Conservation (phyloP, 2,329 filamentous ascomycete genomes). For the Cytospora mali region DNA sequence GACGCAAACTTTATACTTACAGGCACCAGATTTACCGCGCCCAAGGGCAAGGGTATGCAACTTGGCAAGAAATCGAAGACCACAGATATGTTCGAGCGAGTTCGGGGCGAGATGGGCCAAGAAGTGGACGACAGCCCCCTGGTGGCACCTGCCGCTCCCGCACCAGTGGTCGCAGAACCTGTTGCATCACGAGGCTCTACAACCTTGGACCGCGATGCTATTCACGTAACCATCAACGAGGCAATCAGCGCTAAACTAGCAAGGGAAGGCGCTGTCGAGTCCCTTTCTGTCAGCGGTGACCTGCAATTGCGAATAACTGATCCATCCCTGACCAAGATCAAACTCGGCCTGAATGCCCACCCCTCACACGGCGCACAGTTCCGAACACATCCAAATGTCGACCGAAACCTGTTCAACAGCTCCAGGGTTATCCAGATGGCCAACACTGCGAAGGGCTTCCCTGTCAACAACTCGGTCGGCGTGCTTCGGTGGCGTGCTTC, state of each 20-base stretch:
- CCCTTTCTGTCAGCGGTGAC: slow-evolving; percentile 88
- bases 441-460: slow-evolving; percentile 86
- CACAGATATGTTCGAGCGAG: slow-evolving; percentile 95
- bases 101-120: slow-evolving; percentile 86
- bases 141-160: slow-evolving; percentile 56
- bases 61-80: slow-evolving; percentile 98
- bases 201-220: slow-evolving; percentile 76
- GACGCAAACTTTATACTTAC: slow-evolving; percentile 32
- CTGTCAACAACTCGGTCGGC: slow-evolving; percentile 89
- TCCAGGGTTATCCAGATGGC: slow-evolving; percentile 86
- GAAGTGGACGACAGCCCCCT: slow-evolving; percentile 79
- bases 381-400: slow-evolving; percentile 94
- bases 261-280: slow-evolving; percentile 83
- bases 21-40: slow-evolving; percentile 56
- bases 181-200: slow-evolving; percentile 62
- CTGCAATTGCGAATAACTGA: slow-evolving; percentile 90
- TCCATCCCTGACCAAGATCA: slow-evolving; percentile 86
- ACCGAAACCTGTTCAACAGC: slow-evolving; percentile 82
- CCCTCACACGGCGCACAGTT: slow-evolving; percentile 86
- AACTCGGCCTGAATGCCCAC: slow-evolving; percentile 76
- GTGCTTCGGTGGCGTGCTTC: slow-evolving; percentile 91
- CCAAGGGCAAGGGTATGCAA: slow-evolving; percentile 98
- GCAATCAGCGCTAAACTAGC: slow-evolving; percentile 88
- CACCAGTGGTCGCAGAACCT: slow-evolving; percentile 55
- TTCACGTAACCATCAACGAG: slow-evolving; percentile 87